Conservation (phyloP, 768 basidiomycete species). For the Pulveroboletus ravenelii region DNA sequence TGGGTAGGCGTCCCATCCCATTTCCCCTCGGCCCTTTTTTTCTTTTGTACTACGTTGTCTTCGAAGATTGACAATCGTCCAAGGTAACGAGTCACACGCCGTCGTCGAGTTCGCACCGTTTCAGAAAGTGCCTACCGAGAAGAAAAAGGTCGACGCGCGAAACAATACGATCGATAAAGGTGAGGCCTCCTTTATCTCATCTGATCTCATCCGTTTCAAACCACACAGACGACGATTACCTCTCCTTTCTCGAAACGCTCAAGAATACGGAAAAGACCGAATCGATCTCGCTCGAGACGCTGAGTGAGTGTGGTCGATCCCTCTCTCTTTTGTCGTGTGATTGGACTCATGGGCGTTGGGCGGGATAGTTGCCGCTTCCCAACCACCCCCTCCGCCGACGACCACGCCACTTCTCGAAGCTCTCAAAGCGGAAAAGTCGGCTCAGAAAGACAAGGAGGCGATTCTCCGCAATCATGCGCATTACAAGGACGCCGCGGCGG, state of each 20-base stretch:
- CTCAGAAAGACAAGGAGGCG: conserved; percentile 67
- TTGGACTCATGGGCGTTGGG: neutral
- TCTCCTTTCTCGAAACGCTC: conserved; percentile 75
- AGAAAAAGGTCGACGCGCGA: conserved; percentile 75
- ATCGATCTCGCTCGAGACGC: conserved; percentile 56
- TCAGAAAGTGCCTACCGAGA: conserved; percentile 72
- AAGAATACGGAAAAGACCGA: conserved; percentile 51
- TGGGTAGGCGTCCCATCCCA: conserved; percentile 25
- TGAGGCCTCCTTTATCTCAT: neutral
- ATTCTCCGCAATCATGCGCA: conserved; percentile 70
- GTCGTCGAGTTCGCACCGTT: conserved; percentile 93
- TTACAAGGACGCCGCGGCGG: conserved; percentile 50
- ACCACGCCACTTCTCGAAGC: conserved; percentile 92
- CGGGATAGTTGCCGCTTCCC: conserved; percentile 56
- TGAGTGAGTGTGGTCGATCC: conserved; percentile 24
- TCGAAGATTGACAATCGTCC: neutral
- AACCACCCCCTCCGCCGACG: conserved; percentile 59
- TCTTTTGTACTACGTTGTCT: no score
- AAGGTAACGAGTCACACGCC: conserved; percentile 84
- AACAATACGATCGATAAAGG: conserved; percentile 83
- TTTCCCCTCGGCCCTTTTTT: neutral
- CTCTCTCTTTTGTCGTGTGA: no score
- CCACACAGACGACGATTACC: conserved; percentile 77
- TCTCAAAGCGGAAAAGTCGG: conserved; percentile 70
- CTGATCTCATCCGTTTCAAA: neutral